Evolutionary conservation across 2,329 filamentous ascomycete genomes (phyloP).

Genomic region (Myriosclerotinia scirpicola): DNA sequence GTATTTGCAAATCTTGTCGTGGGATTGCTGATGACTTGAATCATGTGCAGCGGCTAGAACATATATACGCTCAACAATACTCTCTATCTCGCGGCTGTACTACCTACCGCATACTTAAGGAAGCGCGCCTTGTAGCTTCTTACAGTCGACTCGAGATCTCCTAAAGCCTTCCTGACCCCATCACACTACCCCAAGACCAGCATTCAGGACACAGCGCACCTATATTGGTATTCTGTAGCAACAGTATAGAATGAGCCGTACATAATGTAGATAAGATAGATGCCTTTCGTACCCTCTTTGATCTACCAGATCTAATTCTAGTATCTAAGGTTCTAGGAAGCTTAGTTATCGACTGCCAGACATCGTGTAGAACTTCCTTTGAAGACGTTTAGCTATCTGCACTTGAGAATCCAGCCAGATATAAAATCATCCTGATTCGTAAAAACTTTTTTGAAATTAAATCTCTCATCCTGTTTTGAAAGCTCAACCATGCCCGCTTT

Average conservation of each 20-base stretch:
- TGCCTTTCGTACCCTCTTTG: accelerated
- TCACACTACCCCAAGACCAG: neutral
- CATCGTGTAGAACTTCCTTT: neutral
- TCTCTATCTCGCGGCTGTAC: accelerated
- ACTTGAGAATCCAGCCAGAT: no score
- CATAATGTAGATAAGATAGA: accelerated
- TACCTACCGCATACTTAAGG: neutral
- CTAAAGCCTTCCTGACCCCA: neutral
- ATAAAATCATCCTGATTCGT: no score
- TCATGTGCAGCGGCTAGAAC: no score
- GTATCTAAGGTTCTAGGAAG: neutral
- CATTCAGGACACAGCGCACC: neutral
- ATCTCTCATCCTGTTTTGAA: no score
- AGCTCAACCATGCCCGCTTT: no score
- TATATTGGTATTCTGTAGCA: neutral
- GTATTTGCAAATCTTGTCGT: neutral
- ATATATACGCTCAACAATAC: neutral
- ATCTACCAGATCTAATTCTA: neutral
- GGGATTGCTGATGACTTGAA: neutral
- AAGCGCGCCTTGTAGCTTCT: neutral
- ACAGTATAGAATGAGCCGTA: neutral
- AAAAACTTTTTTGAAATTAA: no score
- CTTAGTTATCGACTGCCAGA: neutral
- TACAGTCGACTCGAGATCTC: neutral
- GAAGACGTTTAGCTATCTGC: neutral